Conservation (phyloP, 2,329 filamentous ascomycete species). For the Karstenula rhodostoma region DNA sequence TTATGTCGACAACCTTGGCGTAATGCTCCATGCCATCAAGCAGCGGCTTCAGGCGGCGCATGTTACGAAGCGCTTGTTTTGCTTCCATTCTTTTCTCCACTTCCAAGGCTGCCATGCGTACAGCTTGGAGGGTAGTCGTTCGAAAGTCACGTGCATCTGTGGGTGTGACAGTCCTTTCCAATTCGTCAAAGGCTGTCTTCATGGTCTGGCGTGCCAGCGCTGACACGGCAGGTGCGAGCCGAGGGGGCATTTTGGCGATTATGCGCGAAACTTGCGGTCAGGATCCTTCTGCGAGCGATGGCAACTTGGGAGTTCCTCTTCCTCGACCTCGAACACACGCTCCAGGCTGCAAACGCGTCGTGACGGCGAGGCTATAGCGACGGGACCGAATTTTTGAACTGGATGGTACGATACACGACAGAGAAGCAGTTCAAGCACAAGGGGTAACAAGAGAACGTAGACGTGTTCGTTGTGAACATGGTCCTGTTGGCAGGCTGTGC, state of each 20-base stretch:
- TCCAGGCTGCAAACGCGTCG: too few species aligned
- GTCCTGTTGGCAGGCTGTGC: too few species aligned
- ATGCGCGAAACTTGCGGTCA: background rate
- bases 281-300: too few species aligned
- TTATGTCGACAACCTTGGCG: conserved; percentile 51
- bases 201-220: background rate
- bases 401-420: too few species aligned
- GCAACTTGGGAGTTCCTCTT: too few species aligned
- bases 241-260: conserved; percentile 5
- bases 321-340: too few species aligned
- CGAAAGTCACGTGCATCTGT: conserved; percentile 32
- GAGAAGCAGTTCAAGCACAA: too few species aligned
- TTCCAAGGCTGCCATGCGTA: conserved; percentile 45
- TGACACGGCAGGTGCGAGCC: background rate
- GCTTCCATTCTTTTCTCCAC: conserved; percentile 54
- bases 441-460: too few species aligned
- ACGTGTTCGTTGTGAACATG: too few species aligned
- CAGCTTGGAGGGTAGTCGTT: conserved; percentile 48
- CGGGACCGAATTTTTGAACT: too few species aligned
- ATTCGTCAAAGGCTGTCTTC: conserved; percentile 18
- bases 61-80: conserved; percentile 52
- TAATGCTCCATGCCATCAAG: conserved; percentile 55
- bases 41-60: conserved; percentile 55
- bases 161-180: conserved; percentile 23
- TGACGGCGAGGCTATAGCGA: too few species aligned